These are phyloP conservation scores for Chaetothyriales sp. DNA, from an alignment of 2,329 filamentous ascomycete species.

Conservation along the genomic window DNA sequence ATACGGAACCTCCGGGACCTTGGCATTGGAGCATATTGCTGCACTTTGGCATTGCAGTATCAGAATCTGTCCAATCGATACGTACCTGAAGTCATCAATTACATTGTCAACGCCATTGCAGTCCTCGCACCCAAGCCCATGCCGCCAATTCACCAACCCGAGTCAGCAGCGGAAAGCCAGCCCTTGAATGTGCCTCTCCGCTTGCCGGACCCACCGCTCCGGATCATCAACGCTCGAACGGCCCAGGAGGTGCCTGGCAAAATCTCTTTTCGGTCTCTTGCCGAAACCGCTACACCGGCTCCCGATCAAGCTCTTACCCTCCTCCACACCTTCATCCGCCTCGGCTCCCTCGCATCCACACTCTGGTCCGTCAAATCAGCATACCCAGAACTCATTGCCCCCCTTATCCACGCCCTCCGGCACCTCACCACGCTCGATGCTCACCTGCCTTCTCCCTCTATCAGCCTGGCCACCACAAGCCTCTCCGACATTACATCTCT, in stretches of 20 bases:
- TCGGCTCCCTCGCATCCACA: slow-evolving; percentile 56
- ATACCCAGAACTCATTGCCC: slow-evolving; percentile 66
- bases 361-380: slow-evolving; percentile 61
- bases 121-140: slow-evolving; percentile 37
- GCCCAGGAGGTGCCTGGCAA: slow-evolving; percentile 30
- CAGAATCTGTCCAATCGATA: slow-evolving; percentile 74
- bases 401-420: slow-evolving; percentile 44
- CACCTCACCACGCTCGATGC: slow-evolving; percentile 36
- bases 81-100: slow-evolving; percentile 77
- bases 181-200: slow-evolving; percentile 10
- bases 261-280: slow-evolving; percentile 47
- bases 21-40: slow-evolving; percentile 62
- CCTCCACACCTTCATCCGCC: slow-evolving; percentile 37
- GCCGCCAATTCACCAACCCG: slow-evolving; percentile 2
- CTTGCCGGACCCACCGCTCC: slow-evolving; percentile 35
- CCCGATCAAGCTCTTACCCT: slow-evolving; percentile 3
- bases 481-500: slow-evolving; percentile 31
- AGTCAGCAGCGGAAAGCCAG: background rate
- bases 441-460: slow-evolving; percentile 41
- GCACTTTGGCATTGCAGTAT: slow-evolving; percentile 66
- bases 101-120: slow-evolving; percentile 59
- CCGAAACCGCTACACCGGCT: slow-evolving; percentile 16
- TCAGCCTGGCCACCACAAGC: slow-evolving; percentile 24
- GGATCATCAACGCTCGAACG: slow-evolving; percentile 27
- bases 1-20: slow-evolving; percentile 54